phyloP scores from a whole-genome alignment of 345 rosid genomes.

The Sapria himalayana region DNA sequence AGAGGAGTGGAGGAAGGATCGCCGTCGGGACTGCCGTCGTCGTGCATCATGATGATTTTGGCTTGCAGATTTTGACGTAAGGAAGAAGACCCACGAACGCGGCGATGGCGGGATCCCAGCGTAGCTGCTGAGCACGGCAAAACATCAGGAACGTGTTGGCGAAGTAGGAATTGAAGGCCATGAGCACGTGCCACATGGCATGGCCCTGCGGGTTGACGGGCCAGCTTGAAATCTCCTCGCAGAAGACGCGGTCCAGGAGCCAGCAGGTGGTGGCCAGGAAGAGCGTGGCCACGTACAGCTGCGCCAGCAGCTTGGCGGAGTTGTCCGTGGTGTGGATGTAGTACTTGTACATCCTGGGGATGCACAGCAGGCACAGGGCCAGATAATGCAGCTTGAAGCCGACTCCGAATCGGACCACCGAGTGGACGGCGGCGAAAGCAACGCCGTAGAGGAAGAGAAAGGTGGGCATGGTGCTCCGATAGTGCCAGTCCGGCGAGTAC shows the following conservation, averaged over 20 bases:
- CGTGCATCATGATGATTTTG: conserved; percentile 24
- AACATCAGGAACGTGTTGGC: conserved; percentile 96
- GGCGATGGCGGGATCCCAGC: conserved; percentile 56
- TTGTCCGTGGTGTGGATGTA: conserved; percentile 59
- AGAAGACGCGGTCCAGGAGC: conserved; percentile 45
- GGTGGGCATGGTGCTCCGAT: conserved; percentile 84
- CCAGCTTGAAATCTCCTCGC: conserved; percentile 41
- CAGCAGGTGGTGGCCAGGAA: conserved; percentile 44
- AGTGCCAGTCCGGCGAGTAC: conserved; percentile 98
- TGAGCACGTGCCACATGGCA: conserved; percentile 72
- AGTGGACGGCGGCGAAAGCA: conserved; percentile 50
- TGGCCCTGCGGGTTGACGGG: conserved; percentile 74
- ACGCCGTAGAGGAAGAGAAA: conserved; percentile 81
- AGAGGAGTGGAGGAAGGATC: too few relatives aligned
- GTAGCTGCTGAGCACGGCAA: conserved; percentile 71
- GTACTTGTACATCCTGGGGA: conserved; percentile 89
- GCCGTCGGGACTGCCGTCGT: too few relatives aligned
- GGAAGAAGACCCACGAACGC: conserved; percentile 40
- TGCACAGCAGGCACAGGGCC: conserved; percentile 60
- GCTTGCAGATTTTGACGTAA: conserved; percentile 64
- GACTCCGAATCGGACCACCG: conserved; percentile 42
- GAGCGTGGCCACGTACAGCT: conserved; percentile 44
- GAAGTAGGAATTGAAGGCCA: conserved; percentile 75
- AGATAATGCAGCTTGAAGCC: conserved; percentile 79
- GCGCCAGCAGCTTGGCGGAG: conserved; percentile 51